Evolutionary conservation across 192 early-diverging fungal species (phyloP), one percentile per base, ranked within the genome.

Genomic region (Rhizophagus prolifer): DNA sequence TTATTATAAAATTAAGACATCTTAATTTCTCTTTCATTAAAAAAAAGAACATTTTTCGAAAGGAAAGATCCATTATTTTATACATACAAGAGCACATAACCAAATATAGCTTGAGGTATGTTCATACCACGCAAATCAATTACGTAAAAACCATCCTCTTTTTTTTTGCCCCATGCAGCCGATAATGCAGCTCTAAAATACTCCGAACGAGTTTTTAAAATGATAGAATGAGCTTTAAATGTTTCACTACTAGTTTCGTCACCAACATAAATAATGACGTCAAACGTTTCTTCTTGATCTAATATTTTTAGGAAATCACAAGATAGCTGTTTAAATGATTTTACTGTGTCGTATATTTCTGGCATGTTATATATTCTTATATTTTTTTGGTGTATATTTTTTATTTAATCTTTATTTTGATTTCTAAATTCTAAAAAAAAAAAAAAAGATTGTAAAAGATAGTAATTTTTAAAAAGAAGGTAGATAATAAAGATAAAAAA

Each of bases 181-280:
- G 70, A 72, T 72, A 72, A 72, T 5, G 70, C 70, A 14, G 54
- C 44, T 58, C 47, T 72, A 72, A 72, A 72, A 54, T 72, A 72
- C 14, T 72, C 70, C 16, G 70, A 72, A 5, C 70, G 46, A 34
- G 47, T 72, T 30, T 54, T 72, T 50, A 72, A 58, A 72, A 72
- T 72, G 10, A 72, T 72, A 14, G 70, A 72, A 54, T 72, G 70
- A 34, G 70, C 70, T 34, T 34, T 50, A 72, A 50, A 72, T 28
- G 46, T 21, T 25, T 34, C 54, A 34, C 28, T 31, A 16, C 4
- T 34, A 16, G 23, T 9, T 28, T 58, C 50, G 21, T 72, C 50
- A 21, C 70, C 70, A 21, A 72, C 70, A 31, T 58, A 19, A 58
- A 72, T 58, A 26, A 72, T 47, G 16, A 72, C 70, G 21, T 72